Evolutionary conservation across 2,329 filamentous ascomycete species (phyloP), one percentile per base, ranked within the genome.

Genomic region (Cytospora mali): DNA sequence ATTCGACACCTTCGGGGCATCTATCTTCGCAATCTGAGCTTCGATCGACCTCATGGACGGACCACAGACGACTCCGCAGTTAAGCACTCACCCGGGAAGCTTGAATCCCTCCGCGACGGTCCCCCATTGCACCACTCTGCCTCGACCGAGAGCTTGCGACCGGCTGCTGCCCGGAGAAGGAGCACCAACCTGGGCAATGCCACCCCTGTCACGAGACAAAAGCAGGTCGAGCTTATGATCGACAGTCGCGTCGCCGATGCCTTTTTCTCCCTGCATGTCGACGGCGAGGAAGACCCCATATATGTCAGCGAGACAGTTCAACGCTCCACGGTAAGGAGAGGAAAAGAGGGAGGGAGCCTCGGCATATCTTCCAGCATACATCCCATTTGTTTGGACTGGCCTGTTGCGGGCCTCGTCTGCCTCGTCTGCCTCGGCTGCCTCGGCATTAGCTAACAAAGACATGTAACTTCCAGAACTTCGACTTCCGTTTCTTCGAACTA

Each of bases 1-100:
- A 82, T 98, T 58, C 88, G 94, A 60, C 93, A 97, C 79, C 84
- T 97, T 5, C 88, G 91, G 70, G 92, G 92, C 68, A 86, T 98
- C 69, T 94, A 91, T 61, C 79, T 97, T 57, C 91, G 94, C 62
- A 97, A 97, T 75, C 81, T 97, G 50, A 88, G 87, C 66, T 88
- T 97, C 68, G 80, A 80, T 27, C 80, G 79, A 66, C 78, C 80
- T 63, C 78, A 79, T 67, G 78, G 78, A 70, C 78, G 82, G 75
- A 89, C 91, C 46, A 88, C 90, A 70, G 91, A 94, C 76, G 93
- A 96, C 75, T 89, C 87, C 33, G 84, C 89, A 35, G 85, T 92
- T 33, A 88, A 88, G 67, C 87, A 87, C 68, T 88, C 87, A 14
- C 85, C 89, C 0, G 84, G 84, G 42, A 95, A 92, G 77, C 79